Conservation (phyloP, 441 rosid genomes). For the Eutrema salsugineum region DNA sequence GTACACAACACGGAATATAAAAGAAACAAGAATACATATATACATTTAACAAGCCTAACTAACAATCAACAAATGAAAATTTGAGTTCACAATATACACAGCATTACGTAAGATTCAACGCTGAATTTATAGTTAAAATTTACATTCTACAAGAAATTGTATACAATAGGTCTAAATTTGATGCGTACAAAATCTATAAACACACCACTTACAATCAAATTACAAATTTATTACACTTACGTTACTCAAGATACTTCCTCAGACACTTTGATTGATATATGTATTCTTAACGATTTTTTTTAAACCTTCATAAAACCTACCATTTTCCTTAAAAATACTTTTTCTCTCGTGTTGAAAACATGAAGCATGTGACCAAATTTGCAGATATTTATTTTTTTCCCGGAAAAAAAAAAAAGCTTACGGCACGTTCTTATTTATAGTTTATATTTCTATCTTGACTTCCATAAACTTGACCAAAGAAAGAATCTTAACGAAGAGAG, state of each 20-base stretch:
- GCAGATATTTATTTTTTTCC: conserved; percentile 27
- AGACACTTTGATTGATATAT: neutral
- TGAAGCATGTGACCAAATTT: conserved; percentile 31
- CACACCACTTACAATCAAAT: neutral
- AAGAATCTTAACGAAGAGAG: neutral
- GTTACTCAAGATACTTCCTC: conserved; percentile 6
- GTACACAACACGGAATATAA: neutral
- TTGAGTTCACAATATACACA: neutral
- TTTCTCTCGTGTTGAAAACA: conserved; percentile 7
- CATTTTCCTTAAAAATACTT: too few relatives aligned
- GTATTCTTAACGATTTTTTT: neutral
- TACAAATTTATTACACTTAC: neutral
- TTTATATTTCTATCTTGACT: neutral
- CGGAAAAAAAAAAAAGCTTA: neutral
- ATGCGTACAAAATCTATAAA: neutral
- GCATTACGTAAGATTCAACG: neutral
- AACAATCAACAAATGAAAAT: neutral
- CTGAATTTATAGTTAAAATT: neutral
- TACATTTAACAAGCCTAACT: neutral
- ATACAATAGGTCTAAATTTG: neutral
- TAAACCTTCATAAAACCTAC: too few relatives aligned
- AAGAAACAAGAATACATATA: neutral
- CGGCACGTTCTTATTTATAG: conserved; percentile 14
- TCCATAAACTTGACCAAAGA: conserved; percentile 5
- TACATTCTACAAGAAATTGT: neutral